Evolutionary conservation across 2,329 filamentous ascomycete genomes (phyloP), one percentile per base, ranked within the genome.

Genomic region (Penicillium hordei): DNA sequence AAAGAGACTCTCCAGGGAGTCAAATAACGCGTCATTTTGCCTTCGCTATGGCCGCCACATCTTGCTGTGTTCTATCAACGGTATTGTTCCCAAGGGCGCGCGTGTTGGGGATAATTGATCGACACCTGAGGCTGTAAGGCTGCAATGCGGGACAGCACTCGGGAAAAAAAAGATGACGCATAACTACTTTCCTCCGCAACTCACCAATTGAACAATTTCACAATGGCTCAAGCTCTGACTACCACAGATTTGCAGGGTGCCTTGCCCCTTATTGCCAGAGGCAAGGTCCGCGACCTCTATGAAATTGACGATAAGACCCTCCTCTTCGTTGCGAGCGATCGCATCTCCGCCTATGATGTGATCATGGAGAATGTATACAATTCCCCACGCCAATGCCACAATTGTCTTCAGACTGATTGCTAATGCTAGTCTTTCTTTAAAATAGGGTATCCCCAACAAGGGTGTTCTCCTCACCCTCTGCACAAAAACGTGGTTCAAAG

Each of bases 321-420:
- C 5, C 87, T 96, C 56, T 93, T 96, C 72, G 86, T 93, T 55
- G 89, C 90, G 25, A 89, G 90, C 15, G 93, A 97, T 78, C 89
- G 94, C 65, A 94, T 97, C 74, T 96, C 91, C 25, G 94, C 94
- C 55, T 97, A 93, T 81, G 93, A 97, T 82, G 91, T 95, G 67
- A 86, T 96, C 67, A 87, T 96, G 82, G 79, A 84, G 68, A 97
- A 94, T 77, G 86, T 87, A 73, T 70, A 50, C 78, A 79, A 45
- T 77, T 83, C 17, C 76, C 82, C 49, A n/a, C 42, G 40, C 44
- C 53, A n/a, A 25, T 5, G 9, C 19, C 23, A 15, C 29, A 9
- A 44, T 27, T 48, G 9, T 43, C 40, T 49, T 25, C 43, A 29
- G 48, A 67, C 75, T 15, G 13, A 3, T 5, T 33, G 40, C 56